Conservation (phyloP, 2,329 filamentous ascomycete species). For the Penicillium sp. region DNA sequence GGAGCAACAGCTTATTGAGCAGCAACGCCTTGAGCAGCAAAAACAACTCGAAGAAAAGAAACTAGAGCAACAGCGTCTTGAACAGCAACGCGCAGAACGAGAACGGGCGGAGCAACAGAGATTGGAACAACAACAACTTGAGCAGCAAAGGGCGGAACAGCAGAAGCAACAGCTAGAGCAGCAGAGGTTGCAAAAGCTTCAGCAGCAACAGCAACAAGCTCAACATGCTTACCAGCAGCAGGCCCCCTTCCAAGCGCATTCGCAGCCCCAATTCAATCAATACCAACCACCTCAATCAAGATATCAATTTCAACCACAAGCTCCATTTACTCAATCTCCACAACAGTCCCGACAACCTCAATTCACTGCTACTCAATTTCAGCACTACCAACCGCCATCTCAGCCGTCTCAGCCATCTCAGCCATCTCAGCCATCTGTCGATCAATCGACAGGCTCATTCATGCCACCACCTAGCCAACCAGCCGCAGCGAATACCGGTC, state of each 20-base stretch:
- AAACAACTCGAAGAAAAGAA: conserved; percentile 1
- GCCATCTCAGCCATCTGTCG: conserved; percentile 11
- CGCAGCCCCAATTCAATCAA: conserved; percentile 29
- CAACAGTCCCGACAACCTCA: background rate
- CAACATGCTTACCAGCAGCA: conserved; percentile 31
- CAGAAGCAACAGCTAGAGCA: conserved; percentile 23
- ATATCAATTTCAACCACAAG: conserved; percentile 13
- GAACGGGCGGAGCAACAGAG: conserved; percentile 19
- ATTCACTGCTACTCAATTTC: conserved; percentile 22
- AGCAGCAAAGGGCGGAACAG: conserved; percentile 18
- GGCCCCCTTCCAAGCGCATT: conserved; percentile 23
- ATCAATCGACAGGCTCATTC: conserved; percentile 10
- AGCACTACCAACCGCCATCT: conserved; percentile 13
- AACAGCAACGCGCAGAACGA: conserved; percentile 13
- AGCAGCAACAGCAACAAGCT: conserved; percentile 26
- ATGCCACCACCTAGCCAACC: conserved; percentile 2
- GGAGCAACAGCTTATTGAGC: conserved; percentile 18
- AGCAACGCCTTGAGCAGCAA: conserved; percentile 13
- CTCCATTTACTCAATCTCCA: conserved; percentile 19
- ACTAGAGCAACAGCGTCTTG: conserved; percentile 22
- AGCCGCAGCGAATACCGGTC: background rate
- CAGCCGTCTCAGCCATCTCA: conserved; percentile 13
- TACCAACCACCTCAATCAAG: conserved; percentile 17
- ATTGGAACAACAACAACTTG: conserved; percentile 1
- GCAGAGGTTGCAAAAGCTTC: conserved; percentile 8